Evolutionary conservation across 73 alveolate genomes (phyloP).

Genomic region (Stentor roeselii): DNA sequence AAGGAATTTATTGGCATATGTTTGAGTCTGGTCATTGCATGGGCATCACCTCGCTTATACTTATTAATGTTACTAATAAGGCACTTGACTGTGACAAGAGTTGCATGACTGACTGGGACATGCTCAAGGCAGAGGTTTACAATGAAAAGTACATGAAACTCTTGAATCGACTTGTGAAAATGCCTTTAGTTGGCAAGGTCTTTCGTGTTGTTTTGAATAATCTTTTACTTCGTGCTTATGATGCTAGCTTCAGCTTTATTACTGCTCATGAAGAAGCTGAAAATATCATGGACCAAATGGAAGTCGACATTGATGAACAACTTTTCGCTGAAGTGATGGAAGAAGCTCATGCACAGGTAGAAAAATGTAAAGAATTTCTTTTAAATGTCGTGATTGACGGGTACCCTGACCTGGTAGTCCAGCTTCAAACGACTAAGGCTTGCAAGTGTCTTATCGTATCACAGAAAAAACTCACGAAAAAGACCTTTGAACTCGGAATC

Average conservation of each 20-base stretch:
- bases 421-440: background rate
- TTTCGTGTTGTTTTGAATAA: background rate
- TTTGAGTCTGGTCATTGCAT: constrained; percentile 15
- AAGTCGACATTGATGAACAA: constrained; percentile 18
- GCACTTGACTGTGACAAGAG: background rate
- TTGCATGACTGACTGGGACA: constrained; percentile 11
- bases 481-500: background rate
- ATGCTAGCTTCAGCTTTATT: background rate
- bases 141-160: background rate
- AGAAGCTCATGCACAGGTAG: constrained; percentile 19
- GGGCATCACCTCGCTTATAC: background rate
- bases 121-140: background rate
- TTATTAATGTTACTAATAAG: background rate
- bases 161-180: background rate
- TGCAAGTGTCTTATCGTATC: background rate
- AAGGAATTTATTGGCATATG: constrained; percentile 23
- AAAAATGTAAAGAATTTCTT: background rate
- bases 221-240: background rate
- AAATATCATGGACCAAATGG: constrained; percentile 5
- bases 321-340: constrained; percentile 16
- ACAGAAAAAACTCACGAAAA: constrained; percentile 1
- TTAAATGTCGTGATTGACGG: background rate
- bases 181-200: background rate
- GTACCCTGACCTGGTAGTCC: constrained; percentile 12
- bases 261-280: constrained; percentile 21